Conservation (phyloP, 768 basidiomycete genomes). For the Multifurca ochricompacta region DNA sequence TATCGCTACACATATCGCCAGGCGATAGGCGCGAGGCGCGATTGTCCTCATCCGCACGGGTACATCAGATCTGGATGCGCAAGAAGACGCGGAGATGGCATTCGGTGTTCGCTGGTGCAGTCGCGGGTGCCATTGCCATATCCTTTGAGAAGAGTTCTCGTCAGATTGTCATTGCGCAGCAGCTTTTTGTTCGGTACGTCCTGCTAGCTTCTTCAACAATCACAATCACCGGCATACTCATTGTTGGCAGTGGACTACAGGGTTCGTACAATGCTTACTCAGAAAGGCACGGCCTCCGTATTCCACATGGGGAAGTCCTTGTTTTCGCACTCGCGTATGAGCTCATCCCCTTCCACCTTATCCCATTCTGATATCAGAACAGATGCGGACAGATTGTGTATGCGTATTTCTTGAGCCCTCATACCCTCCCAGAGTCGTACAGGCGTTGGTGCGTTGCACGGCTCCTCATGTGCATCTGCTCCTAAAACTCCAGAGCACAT, state of each 20-base stretch:
- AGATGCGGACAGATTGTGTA: constrained; percentile 87
- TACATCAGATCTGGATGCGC: constrained; percentile 52
- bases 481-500: neutral
- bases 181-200: constrained; percentile 78
- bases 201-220: neutral
- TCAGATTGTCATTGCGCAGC: constrained; percentile 67
- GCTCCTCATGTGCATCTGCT: neutral
- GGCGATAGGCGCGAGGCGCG: constrained; percentile 36
- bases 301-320: constrained; percentile 79
- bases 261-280: constrained; percentile 81
- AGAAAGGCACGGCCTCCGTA: constrained; percentile 50
- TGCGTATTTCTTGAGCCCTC: constrained; percentile 66
- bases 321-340: constrained; percentile 70
- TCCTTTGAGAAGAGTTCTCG: constrained; percentile 67
- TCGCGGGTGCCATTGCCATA: constrained; percentile 67
- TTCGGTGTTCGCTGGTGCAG: constrained; percentile 66
- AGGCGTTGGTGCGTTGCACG: constrained; percentile 48
- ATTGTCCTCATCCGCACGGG: constrained; percentile 54
- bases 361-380: neutral
- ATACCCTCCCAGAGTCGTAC: constrained; percentile 78
- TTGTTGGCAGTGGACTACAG: constrained; percentile 71
- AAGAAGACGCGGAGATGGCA: constrained; percentile 75
- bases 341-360: neutral
- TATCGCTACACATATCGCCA: constrained; percentile 1
- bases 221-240: neutral